A percentile compares a stretch with the other conserved stretches of the same genome.
Evolutionary conservation across 768 basidiomycete genomes (phyloP).

Genomic region (Dacryopinax spathularia): DNA sequence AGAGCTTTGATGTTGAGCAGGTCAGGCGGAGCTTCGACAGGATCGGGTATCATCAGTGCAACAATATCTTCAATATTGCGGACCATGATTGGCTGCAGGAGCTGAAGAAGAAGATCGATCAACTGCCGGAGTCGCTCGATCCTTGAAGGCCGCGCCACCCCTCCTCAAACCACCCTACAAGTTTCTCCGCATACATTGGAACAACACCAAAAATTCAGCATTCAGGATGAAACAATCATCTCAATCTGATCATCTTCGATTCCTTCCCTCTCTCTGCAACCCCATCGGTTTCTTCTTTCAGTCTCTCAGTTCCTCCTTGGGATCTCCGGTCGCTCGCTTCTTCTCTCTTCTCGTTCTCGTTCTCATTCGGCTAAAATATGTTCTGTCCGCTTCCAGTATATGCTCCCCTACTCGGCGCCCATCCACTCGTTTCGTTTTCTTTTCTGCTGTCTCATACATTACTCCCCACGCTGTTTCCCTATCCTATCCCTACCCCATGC

Average conservation of each 20-base stretch:
- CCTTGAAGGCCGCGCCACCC: no score
- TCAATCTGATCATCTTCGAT: no score
- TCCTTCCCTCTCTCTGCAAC: background rate
- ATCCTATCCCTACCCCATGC: no score
- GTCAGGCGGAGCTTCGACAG: background rate
- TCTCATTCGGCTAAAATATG: background rate
- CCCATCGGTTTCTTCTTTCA: background rate
- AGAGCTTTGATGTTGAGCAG: background rate
- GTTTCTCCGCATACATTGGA: background rate
- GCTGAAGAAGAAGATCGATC: background rate
- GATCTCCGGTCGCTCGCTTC: background rate
- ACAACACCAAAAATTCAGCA: background rate
- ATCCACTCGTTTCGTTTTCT: no score
- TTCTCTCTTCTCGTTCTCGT: background rate
- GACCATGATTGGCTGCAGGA: constrained; percentile 4
- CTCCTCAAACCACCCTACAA: no score
- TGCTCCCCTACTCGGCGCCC: background rate
- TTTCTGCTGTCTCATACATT: no score
- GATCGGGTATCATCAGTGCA: constrained; percentile 1
- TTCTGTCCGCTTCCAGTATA: background rate
- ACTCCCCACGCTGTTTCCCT: no score
- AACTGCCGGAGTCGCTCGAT: background rate
- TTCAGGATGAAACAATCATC: no score
- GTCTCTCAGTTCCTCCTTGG: background rate
- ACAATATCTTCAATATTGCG: constrained; percentile 1